These are phyloP conservation scores for Aspergillus tanneri DNA, from an alignment of 2,329 filamentous ascomycete species.

Conservation along the genomic window DNA sequence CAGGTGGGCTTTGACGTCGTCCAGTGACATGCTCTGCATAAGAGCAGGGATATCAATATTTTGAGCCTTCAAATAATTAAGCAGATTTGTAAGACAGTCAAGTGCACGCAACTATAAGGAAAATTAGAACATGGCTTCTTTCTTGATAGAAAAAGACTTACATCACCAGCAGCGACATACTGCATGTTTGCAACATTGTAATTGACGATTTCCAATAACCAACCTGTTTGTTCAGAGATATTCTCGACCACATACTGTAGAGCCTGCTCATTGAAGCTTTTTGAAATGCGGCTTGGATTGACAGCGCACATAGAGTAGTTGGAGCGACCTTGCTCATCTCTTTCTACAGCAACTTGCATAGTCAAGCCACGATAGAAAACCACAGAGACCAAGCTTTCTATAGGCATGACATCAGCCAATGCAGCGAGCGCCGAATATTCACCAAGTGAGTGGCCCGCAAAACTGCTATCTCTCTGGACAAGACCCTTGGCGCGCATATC, in stretches of 20 bases:
- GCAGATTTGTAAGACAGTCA: slow-evolving; percentile 70
- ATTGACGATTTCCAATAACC: slow-evolving; percentile 99
- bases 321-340: slow-evolving; percentile 85
- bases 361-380: slow-evolving; percentile 99
- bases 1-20: slow-evolving; percentile 87
- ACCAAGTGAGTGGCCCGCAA: slow-evolving; percentile 95
- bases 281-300: slow-evolving; percentile 96
- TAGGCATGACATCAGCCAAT: slow-evolving; percentile 98
- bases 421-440: slow-evolving; percentile 97
- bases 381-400: slow-evolving; percentile 94
- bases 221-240: slow-evolving; percentile 88
- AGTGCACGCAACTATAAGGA: slow-evolving; percentile 56
- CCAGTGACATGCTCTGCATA: slow-evolving; percentile 79
- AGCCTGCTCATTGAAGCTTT: slow-evolving; percentile 97
- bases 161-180: slow-evolving; percentile 66
- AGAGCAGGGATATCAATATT: slow-evolving; percentile 96
- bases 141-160: slow-evolving; percentile 33
- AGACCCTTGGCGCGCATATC: slow-evolving; percentile 98
- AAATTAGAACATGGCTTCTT: slow-evolving; percentile 24
- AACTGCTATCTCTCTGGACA: slow-evolving; percentile 92
- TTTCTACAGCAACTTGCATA: slow-evolving; percentile 98
- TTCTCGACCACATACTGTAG: slow-evolving; percentile 96
- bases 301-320: slow-evolving; percentile 99
- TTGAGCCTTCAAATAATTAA: slow-evolving; percentile 93
- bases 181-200: slow-evolving; percentile 74